phyloP scores from a whole-genome alignment of 495 filamentous ascomycete genomes.

The Staphylotrichum tortipilum region DNA sequence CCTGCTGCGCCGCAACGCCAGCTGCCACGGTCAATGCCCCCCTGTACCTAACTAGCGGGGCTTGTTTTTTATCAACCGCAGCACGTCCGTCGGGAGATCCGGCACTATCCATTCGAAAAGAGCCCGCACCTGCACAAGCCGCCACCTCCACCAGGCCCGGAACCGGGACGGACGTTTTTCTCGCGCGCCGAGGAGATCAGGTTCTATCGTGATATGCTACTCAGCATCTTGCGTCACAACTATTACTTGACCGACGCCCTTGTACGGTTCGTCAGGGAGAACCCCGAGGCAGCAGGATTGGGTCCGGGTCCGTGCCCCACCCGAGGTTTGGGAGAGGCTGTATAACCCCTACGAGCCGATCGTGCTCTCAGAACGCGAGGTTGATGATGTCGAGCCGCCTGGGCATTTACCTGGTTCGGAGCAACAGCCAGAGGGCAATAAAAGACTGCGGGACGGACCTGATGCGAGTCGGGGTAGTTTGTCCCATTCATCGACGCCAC shows the following conservation, averaged over 20 bases:
- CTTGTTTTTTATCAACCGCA: too few relatives aligned
- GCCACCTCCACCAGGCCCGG: not conserved
- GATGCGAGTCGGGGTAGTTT: too few relatives aligned
- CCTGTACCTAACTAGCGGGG: too few relatives aligned
- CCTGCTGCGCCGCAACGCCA: too few relatives aligned
- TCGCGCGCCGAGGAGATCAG: not conserved
- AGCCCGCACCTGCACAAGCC: not conserved
- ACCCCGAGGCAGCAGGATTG: not conserved
- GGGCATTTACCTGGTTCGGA: too few relatives aligned
- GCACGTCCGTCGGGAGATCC: not conserved
- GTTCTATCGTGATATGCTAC: not conserved
- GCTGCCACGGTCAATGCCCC: too few relatives aligned
- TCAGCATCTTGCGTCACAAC: not conserved
- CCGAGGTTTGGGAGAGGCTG: not conserved
- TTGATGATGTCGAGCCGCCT: too few relatives aligned
- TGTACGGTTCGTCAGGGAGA: not conserved
- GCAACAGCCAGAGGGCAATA: too few relatives aligned
- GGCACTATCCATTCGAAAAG: not conserved
- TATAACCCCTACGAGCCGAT: too few relatives aligned
- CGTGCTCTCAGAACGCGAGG: too few relatives aligned
- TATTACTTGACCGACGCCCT: not conserved
- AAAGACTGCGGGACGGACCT: too few relatives aligned
- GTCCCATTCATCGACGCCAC: too few relatives aligned
- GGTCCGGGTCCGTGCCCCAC: not conserved
- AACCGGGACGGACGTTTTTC: not conserved